Evolutionary conservation across 805 yeast genomes (phyloP).

Genomic region (Candida parachauliodes): DNA sequence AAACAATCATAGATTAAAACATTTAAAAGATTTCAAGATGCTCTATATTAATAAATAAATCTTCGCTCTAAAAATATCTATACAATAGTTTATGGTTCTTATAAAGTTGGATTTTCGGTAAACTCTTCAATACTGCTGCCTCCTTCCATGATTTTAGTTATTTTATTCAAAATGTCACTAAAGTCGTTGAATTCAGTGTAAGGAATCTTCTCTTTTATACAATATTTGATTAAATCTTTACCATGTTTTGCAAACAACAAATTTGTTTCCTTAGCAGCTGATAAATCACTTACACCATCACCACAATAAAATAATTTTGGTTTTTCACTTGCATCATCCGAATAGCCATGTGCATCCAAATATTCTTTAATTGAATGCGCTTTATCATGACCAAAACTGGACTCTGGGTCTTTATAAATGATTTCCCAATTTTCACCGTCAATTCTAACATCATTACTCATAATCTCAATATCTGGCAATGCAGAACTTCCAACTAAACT

Average conservation of each 20-base stretch:
- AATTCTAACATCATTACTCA: constrained; percentile 70
- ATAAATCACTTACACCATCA: constrained; percentile 93
- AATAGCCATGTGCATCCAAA: constrained; percentile 27
- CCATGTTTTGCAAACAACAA: constrained; percentile 91
- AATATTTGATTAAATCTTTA: constrained; percentile 81
- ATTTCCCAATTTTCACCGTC: constrained; percentile 71
- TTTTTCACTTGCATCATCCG: constrained; percentile 21
- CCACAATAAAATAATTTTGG: constrained; percentile 90
- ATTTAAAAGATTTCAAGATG: no score
- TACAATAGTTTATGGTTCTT: no score
- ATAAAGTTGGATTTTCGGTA: constrained; percentile 18
- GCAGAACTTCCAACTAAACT: constrained; percentile 78
- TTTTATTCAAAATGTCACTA: constrained; percentile 63
- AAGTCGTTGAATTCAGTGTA: constrained; percentile 79
- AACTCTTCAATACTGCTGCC: constrained; percentile 18
- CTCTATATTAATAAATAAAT: not conserved
- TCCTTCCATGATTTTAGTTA: constrained; percentile 49
- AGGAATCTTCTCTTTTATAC: constrained; percentile 76
- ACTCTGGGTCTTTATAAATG: constrained; percentile 72
- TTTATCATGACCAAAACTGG: constrained; percentile 94
- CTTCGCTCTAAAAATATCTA: not conserved
- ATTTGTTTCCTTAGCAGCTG: constrained; percentile 95
- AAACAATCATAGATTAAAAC: no score
- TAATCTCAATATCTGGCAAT: constrained; percentile 66
- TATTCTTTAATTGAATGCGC: constrained; percentile 68